Evolutionary conservation across 2,329 filamentous ascomycete genomes (phyloP).

Genomic region (Alternaria rosae): DNA sequence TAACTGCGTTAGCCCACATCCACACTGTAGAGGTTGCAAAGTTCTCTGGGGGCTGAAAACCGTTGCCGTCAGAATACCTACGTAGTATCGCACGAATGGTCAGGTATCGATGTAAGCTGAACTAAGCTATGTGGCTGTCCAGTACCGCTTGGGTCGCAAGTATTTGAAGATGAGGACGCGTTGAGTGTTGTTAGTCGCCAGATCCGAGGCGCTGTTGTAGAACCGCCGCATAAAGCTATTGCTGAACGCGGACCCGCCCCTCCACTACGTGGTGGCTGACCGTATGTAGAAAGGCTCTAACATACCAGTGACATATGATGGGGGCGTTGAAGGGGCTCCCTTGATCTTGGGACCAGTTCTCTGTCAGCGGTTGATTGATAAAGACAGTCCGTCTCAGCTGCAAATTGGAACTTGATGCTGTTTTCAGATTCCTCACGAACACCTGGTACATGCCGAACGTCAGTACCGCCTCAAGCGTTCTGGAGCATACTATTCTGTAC

Average conservation of each 20-base stretch:
- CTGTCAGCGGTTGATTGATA: no score
- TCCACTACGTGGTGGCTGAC: background rate
- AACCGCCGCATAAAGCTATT: background rate
- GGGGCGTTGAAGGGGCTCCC: no score
- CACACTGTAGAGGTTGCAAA: background rate
- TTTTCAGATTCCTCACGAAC: no score
- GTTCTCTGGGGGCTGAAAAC: background rate
- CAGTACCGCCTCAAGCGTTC: no score
- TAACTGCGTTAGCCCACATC: background rate
- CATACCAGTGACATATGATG: no score
- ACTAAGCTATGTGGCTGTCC: background rate
- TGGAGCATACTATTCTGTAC: no score
- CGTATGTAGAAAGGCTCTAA: background rate
- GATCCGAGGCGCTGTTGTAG: background rate
- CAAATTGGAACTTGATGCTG: no score
- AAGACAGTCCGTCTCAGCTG: no score
- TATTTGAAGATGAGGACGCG: background rate
- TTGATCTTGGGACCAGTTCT: no score
- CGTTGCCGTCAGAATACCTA: background rate
- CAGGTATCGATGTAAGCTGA: background rate
- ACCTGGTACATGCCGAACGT: no score
- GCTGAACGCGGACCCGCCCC: background rate
- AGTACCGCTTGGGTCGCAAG: background rate
- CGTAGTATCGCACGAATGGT: background rate
- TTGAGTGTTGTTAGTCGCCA: background rate